Evolutionary conservation across 2,329 filamentous ascomycete genomes (phyloP).

Genomic region (Coniochaeta sp.): DNA sequence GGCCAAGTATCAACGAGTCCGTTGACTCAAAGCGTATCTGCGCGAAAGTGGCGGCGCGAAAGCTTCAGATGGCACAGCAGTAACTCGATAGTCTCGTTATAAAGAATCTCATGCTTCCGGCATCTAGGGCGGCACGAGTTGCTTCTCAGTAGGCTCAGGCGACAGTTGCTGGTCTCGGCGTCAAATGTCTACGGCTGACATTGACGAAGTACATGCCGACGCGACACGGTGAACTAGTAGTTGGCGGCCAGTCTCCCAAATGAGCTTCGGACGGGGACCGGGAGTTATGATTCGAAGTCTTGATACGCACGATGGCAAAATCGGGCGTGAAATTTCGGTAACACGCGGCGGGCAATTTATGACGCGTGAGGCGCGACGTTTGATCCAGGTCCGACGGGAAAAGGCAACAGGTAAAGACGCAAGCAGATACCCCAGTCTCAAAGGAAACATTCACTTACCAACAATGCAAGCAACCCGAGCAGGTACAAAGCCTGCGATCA

Average conservation of each 20-base stretch:
- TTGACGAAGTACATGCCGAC: not conserved
- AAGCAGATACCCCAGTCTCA: not conserved
- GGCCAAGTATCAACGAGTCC: not conserved
- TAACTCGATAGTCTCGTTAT: not conserved
- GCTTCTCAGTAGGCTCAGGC: not conserved
- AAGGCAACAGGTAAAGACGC: not conserved
- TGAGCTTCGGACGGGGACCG: no score
- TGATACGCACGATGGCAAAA: not conserved
- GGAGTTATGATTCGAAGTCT: not conserved
- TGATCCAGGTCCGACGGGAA: not conserved
- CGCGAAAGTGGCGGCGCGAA: not conserved
- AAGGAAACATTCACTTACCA: not conserved
- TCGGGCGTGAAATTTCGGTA: not conserved
- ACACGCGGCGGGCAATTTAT: not conserved
- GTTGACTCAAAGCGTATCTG: not conserved
- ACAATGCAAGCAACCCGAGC: not conserved
- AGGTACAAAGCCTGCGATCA: not conserved
- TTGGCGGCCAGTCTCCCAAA: not conserved
- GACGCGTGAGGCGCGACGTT: conserved; percentile 3
- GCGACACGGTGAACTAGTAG: not conserved
- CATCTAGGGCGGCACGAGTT: not conserved
- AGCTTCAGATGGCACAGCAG: not conserved
- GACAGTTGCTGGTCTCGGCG: not conserved
- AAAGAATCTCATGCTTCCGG: not conserved
- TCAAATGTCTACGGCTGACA: not conserved